phyloP scores from a whole-genome alignment of 352 stramenopile genomes.

The Phytophthora hybrid region DNA sequence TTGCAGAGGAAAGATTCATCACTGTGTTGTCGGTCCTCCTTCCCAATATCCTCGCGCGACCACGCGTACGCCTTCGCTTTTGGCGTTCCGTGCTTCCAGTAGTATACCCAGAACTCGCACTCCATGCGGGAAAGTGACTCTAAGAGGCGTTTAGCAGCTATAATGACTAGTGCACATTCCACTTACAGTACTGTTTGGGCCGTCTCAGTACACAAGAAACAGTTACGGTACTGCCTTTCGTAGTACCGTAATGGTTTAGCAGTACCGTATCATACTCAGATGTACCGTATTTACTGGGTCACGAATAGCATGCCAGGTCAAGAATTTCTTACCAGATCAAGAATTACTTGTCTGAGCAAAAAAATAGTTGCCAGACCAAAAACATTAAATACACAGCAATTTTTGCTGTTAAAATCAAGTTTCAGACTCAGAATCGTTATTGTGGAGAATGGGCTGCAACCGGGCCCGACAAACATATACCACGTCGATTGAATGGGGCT shows the following conservation, averaged over 20 bases:
- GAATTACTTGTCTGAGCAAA: neutral
- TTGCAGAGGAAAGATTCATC: neutral
- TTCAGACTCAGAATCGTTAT: neutral
- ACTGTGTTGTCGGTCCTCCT: neutral
- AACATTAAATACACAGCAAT: too few relatives aligned
- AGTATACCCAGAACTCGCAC: constrained; percentile 6
- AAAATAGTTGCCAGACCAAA: too few relatives aligned
- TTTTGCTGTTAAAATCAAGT: too few relatives aligned
- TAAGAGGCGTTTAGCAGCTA: constrained; percentile 9
- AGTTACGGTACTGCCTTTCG: too few relatives aligned
- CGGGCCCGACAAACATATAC: neutral
- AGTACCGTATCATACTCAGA: neutral
- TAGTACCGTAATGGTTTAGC: neutral
- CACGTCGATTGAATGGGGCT: neutral
- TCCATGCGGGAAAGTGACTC: neutral
- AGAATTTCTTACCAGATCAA: neutral
- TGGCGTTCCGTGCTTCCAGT: constrained; percentile 6
- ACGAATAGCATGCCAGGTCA: neutral
- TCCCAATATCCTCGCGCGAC: constrained; percentile 1
- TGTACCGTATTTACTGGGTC: neutral
- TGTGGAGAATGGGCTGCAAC: neutral
- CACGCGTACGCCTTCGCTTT: constrained; percentile 2
- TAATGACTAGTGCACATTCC: too few relatives aligned
- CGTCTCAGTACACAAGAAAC: too few relatives aligned
- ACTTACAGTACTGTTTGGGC: too few relatives aligned